Conservation (phyloP, 805 yeast species). For the Lachancea fermentati region DNA sequence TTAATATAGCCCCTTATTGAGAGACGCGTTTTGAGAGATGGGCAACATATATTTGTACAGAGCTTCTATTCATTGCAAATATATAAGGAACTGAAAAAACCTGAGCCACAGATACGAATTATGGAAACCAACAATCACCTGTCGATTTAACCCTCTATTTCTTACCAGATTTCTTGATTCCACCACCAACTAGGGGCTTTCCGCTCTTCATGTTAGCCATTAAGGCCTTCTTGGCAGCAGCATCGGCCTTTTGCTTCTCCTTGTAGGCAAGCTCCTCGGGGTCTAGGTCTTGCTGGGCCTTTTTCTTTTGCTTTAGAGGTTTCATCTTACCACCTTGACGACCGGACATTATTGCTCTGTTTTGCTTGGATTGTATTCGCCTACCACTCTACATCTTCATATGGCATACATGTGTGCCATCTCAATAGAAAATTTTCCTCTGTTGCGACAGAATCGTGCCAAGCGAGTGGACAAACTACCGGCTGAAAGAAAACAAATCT, state of each 20-base stretch:
- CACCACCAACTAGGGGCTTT: slow-evolving; percentile 90
- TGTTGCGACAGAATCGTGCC: background rate
- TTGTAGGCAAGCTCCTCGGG: slow-evolving; percentile 89
- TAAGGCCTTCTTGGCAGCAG: slow-evolving; percentile 87
- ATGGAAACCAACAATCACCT: no score
- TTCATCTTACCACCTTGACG: slow-evolving; percentile 97
- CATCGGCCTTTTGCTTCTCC: slow-evolving; percentile 92
- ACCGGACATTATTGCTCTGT: slow-evolving; percentile 60
- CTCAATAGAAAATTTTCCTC: background rate
- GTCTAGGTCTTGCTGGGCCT: slow-evolving; percentile 66
- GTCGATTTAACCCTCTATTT: no score
- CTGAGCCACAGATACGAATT: no score
- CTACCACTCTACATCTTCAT: no score
- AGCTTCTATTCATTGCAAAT: no score
- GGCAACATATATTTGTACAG: no score
- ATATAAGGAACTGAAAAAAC: no score
- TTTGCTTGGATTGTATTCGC: background rate
- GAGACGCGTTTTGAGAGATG: no score
- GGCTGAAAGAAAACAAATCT: no score
- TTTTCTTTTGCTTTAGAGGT: slow-evolving; percentile 73
- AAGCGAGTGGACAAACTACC: no score
- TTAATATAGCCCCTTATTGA: no score
- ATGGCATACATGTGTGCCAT: no score
- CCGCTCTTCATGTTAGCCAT: slow-evolving; percentile 82
- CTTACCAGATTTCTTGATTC: slow-evolving; percentile 85